Base-by-base conservation (phyloP, 768 basidiomycete species). In the Amanita molliuscula region DNA sequence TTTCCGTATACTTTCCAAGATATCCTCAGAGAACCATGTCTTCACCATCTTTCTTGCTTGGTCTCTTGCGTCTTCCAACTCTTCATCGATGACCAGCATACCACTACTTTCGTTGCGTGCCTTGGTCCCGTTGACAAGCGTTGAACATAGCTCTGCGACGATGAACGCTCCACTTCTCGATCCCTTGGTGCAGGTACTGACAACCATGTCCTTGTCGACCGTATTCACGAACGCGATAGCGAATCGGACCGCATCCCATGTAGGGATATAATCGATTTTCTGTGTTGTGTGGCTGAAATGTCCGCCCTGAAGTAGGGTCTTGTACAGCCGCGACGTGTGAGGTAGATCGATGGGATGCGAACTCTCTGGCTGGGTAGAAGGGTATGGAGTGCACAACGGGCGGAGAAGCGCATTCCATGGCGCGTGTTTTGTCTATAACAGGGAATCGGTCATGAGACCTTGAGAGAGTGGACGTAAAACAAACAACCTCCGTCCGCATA, bases 241-340 rank as follows among this genome's bases (percentile, higher is more conserved):
- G 54, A 90, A 90, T 1, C 63, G 65, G 1, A 64, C 60, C 0
- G 82, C 67, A 16, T 82, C 78, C 73, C 83, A 91, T 9, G 59
- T 55, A 0, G 53, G 35, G 2, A 76, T 70, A 6, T 63, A 72
- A 28, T 76, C 74, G 33, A 94, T 69, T 2, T 73, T 54, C 18
- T 73, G 72, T 2, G 79, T 75, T 0, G 74, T 62, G 28, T 80
- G 82, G 53, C 79, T 81, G 65, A 82, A 96, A 61, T 94, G 91
- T 0, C 93, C 93, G 4, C 93, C 93, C 61, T 94, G 90, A 1
- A 96, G 73, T 5, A 96, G 78, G 5, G 81, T 81, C 62, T 96
- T 96, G 75, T 90, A 94, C 44, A 93, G 60, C 35, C 93, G 76
- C 3, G 88, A 84, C 0, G 84, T 78, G 57, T 91, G 89, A 1